Percentiles rank a stretch among this genome's conserved stretches.
phyloP scores from a whole-genome alignment of 1,139 yeast genomes.

The Ogataea hybrid region DNA sequence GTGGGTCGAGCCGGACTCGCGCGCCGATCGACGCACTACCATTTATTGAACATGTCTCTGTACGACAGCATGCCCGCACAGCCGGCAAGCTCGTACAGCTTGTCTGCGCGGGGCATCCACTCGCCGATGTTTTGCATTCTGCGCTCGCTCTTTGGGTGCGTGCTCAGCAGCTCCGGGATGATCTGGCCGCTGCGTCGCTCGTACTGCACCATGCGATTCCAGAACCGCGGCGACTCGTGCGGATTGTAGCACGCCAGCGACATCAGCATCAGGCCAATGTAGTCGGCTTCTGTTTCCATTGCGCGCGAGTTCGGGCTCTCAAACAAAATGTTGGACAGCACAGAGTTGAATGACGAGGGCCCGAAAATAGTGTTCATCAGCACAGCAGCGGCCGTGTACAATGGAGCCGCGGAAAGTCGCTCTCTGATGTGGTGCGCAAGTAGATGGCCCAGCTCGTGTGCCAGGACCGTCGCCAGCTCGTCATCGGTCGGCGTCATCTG shows the following conservation, averaged over 20 bases:
- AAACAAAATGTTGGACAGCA: slow-evolving; percentile 58
- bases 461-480: slow-evolving; percentile 88
- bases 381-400: slow-evolving; percentile 51
- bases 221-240: slow-evolving; percentile 64
- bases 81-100: slow-evolving; percentile 37
- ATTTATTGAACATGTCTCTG: slow-evolving; percentile 13
- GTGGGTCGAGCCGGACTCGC: too few species aligned
- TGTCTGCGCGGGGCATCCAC: slow-evolving; percentile 73
- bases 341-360: slow-evolving; percentile 47
- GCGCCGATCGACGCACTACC: slow-evolving; percentile 10
- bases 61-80: slow-evolving; percentile 25
- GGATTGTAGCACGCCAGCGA: slow-evolving; percentile 86
- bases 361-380: slow-evolving; percentile 53
- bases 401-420: slow-evolving; percentile 64
- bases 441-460: slow-evolving; percentile 94
- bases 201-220: slow-evolving; percentile 76
- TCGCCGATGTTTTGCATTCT: slow-evolving; percentile 65
- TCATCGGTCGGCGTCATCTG: slow-evolving; percentile 80
- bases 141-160: slow-evolving; percentile 84
- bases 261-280: slow-evolving; percentile 90
- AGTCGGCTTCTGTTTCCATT: slow-evolving; percentile 96
- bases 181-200: slow-evolving; percentile 44
- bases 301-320: slow-evolving; percentile 84
- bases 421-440: slow-evolving; percentile 91
- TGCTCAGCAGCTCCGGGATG: slow-evolving; percentile 65